Conservation (phyloP, 805 yeast genomes). For the Torulaspora quercuum region DNA sequence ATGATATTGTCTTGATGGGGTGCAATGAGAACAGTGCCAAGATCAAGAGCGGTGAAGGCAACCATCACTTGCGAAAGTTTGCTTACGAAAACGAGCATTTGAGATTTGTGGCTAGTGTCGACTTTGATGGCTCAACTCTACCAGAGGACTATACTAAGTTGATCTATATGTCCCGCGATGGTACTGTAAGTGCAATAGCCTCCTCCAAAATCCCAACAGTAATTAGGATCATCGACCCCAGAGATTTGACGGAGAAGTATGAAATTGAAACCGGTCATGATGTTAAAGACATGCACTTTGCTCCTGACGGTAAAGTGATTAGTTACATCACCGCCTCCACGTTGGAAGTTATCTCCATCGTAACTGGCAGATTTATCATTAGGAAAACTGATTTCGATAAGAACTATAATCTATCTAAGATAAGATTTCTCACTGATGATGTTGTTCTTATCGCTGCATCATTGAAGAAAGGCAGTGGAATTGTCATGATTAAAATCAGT, state of each 20-base stretch:
- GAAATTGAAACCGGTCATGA: constrained; percentile 54
- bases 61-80: constrained; percentile 70
- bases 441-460: constrained; percentile 45
- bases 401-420: constrained; percentile 34
- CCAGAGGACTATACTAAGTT: constrained; percentile 57
- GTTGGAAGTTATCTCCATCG: constrained; percentile 44
- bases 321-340: constrained; percentile 57
- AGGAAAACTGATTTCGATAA: constrained; percentile 38
- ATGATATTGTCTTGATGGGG: constrained; percentile 59
- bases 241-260: constrained; percentile 49
- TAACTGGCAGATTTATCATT: constrained; percentile 40
- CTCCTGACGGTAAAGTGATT: constrained; percentile 62
- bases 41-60: constrained; percentile 53
- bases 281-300: constrained; percentile 62
- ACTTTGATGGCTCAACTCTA: constrained; percentile 47
- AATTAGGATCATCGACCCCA: constrained; percentile 58
- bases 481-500: constrained; percentile 31
- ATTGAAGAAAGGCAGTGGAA: constrained; percentile 42
- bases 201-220: constrained; percentile 64
- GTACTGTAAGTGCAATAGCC: constrained; percentile 62
- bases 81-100: constrained; percentile 58
- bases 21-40: constrained; percentile 65
- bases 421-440: constrained; percentile 37
- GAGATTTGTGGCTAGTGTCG: constrained; percentile 57
- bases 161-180: constrained; percentile 55